A percentile compares a stretch with the other conserved stretches of the same genome.
Conservation (phyloP, 129 eudicot species). For the Flaveria sonorensis region DNA sequence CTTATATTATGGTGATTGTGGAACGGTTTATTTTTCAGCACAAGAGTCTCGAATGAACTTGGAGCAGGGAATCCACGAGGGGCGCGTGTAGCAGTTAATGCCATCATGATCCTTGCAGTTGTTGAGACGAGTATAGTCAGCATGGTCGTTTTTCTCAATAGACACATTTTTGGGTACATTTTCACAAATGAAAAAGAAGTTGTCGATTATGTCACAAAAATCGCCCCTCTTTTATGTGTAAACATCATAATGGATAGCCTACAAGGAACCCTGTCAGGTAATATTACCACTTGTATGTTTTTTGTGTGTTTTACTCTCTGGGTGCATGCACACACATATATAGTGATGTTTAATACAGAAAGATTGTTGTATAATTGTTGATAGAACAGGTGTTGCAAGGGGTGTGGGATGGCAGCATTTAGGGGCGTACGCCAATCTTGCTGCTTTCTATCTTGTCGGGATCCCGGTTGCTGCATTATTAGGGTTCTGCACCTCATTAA, state of each 20-base stretch:
- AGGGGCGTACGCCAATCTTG: conserved; percentile 60
- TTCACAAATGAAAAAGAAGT: conserved; percentile 63
- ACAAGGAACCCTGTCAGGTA: conserved; percentile 59
- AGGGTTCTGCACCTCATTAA: conserved; percentile 38
- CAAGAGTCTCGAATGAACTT: conserved; percentile 57
- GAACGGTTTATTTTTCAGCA: conserved; percentile 36
- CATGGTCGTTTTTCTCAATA: conserved; percentile 33
- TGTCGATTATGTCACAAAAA: conserved; percentile 41
- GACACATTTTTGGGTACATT: conserved; percentile 47
- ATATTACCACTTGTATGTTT: neutral
- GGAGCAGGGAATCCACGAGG: conserved; percentile 61
- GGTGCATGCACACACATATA: neutral
- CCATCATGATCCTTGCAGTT: conserved; percentile 40
- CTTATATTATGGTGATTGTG: neutral
- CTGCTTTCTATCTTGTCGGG: conserved; percentile 58
- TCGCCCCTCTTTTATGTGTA: conserved; percentile 58
- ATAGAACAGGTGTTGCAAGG: conserved; percentile 47
- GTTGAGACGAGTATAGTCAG: conserved; percentile 37
- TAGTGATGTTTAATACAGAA: neutral
- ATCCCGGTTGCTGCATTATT: conserved; percentile 51
- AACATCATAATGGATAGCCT: conserved; percentile 49
- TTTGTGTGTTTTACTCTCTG: neutral
- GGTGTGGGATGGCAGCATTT: conserved; percentile 71
- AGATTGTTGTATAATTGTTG: neutral
- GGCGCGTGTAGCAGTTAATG: conserved; percentile 48